Evolutionary conservation across 2,329 filamentous ascomycete species (phyloP), one percentile per base, ranked within the genome.

Genomic region (Fusarium tanahbumbuense): DNA sequence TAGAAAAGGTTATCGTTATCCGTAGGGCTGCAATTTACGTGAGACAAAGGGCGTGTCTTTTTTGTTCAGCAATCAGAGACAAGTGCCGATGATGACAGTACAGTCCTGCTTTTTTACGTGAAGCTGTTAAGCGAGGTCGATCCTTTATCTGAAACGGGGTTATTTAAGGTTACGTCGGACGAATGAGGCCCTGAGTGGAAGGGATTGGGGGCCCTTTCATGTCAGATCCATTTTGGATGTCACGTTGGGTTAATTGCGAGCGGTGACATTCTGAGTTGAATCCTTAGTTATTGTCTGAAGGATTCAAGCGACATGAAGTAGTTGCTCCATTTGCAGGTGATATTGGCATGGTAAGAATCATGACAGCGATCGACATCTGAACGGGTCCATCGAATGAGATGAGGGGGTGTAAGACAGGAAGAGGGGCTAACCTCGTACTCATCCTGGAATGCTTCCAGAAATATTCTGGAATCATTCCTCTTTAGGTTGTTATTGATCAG

Each of bases 401-500:
- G 46, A 54, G 27, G 50, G 49, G 63, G 64, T 15, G 54, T 50
- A 55, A 37, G 32, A 18, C 16, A 18, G 18, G 16, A 18, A 7
- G 32, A 15, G 30, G 20, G 34, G 44, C 61, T 56, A 60, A 61
- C 55, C 59, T 63, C 48, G 47, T 58, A 67, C 48, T 40, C 30
- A 55, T 28, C 27, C 42, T 30, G 58, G 70, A 45, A 67, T 56
- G 45, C 41, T 74, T 74, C 72, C 48, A 74, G 72, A 74, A 74
- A 52, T 49, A 52, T 74, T 74, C 72, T 64, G 45, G 72, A 74
- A 74, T 56, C 13, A 37, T 74, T 61, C 72, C 72, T 54, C n/a
- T 65, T 61, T 47, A 30, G 53, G 52, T n/a, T 40, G 20, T 15
- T 16, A n/a, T 16, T 47, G 30, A 59, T 66, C 64, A 65, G 72